Evolutionary conservation across 208 protist genomes (phyloP).

Genomic region (Trypanosoma vivax): DNA sequence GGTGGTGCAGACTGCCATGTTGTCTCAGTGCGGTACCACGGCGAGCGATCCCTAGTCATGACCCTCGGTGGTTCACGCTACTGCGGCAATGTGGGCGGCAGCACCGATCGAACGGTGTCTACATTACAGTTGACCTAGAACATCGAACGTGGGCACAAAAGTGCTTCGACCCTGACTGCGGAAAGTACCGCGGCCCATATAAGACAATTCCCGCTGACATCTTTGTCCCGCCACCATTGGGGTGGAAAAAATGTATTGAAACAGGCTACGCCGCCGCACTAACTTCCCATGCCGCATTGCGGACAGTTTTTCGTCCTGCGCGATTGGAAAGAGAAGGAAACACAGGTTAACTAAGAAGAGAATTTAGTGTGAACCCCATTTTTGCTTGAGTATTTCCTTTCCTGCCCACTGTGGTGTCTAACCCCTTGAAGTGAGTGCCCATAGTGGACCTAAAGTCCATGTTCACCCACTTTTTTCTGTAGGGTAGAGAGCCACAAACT

Average conservation of each 20-base stretch:
- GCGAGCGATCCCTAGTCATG: conserved; percentile 32
- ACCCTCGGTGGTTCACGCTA: conserved; percentile 53
- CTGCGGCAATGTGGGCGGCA: conserved; percentile 65
- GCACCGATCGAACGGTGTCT: conserved; percentile 78
- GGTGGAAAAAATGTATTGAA: neutral
- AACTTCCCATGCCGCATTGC: conserved; percentile 3
- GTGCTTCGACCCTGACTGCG: conserved; percentile 84
- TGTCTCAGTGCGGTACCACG: conserved; percentile 3
- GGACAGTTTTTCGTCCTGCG: neutral
- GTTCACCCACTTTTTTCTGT: no score
- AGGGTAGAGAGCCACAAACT: no score
- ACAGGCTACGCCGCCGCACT: neutral
- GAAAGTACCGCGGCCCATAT: conserved; percentile 24
- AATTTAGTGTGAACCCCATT: no score
- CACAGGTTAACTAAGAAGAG: no score
- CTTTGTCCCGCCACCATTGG: neutral
- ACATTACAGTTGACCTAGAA: conserved; percentile 50
- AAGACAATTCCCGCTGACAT: conserved; percentile 3
- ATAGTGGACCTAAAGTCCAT: no score
- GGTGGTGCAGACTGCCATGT: conserved; percentile 26
- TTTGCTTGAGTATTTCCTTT: no score
- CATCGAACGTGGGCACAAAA: conserved; percentile 52
- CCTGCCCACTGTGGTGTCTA: no score
- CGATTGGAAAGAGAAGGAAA: no score
- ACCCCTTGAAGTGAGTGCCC: no score